Base-by-base conservation (phyloP, 495 filamentous ascomycete genomes). In the Mytilinidion resinicola region DNA sequence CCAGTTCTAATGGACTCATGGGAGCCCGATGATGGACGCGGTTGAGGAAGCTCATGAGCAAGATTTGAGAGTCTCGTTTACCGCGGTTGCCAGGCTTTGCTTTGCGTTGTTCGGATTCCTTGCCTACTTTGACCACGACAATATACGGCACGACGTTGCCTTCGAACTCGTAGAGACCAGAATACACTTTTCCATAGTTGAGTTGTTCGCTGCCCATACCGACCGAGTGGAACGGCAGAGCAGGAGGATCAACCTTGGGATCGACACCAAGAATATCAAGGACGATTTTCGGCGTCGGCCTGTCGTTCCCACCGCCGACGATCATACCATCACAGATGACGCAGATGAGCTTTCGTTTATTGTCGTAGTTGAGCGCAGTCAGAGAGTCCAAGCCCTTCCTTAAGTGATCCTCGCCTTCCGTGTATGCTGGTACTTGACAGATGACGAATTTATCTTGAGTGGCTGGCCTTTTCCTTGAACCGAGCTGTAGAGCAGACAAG, bases 381-480 rank as follows among this genome's bases (percentile, higher is more conserved):
- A 96, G 79, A 3, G 93, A 97, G 69, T 98, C 93, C 6, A 98
- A 80, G 35, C 90, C 91, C 67, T 95, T 91, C 48, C 93, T 80
- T 19, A 98, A 74, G 17, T 89, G 86, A 70, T 98, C 91, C 75
- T 98, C 93, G 58, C 91, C 93, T 76, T 98, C 93, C 0, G 93
- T 98, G 69, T 98, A 98, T 11, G 93, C 93, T 17, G 93, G 93
- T 53, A 98, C 89, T 72, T 96, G 87, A 76, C 93, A 97, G 60
- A 98, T 96, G 58, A 98, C 93, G 59, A 98, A 98, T 70, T 96
- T 97, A 70, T 98, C 93, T 73, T 97, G 93, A 25, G 90, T 85
- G 15, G 86, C 78, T 4, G 93, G 93, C 15, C 90, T 87, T 33
- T 88, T 85, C 74, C 96, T 96, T 48, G 89, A 87, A 15, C 93